phyloP scores from a whole-genome alignment of 164 flowering plant genomes.

The Umbilicus rupestris region DNA sequence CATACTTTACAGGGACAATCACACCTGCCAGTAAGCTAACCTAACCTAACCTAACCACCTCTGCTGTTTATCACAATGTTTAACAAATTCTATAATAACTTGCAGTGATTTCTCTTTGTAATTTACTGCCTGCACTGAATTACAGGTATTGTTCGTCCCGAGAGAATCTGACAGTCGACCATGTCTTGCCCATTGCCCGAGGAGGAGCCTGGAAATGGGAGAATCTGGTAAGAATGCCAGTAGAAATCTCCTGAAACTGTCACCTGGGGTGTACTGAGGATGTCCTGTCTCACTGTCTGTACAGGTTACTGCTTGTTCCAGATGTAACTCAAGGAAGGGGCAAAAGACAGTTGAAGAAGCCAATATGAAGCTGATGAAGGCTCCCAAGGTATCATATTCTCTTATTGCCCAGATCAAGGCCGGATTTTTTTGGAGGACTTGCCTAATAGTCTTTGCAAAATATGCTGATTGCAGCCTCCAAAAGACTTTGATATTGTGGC shows the following conservation, averaged over 20 bases:
- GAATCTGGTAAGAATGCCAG: constrained; percentile 53
- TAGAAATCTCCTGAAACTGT: neutral
- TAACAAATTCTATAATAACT: too few species aligned
- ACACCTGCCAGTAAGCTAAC: constrained; percentile 74
- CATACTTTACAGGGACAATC: constrained; percentile 51
- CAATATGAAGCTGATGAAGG: constrained; percentile 62
- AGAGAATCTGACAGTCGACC: constrained; percentile 79
- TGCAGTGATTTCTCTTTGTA: neutral
- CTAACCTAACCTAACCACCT: too few species aligned
- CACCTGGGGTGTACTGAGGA: neutral
- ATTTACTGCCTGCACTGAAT: neutral
- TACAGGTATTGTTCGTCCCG: constrained; percentile 74
- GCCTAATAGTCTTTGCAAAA: neutral
- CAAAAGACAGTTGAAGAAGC: constrained; percentile 80
- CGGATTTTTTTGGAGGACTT: neutral
- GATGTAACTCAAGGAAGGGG: constrained; percentile 87
- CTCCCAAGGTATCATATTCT: constrained; percentile 54
- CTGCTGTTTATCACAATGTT: too few species aligned
- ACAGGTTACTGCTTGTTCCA: constrained; percentile 89
- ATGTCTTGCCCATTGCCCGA: constrained; percentile 64
- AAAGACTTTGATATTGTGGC: constrained; percentile 80
- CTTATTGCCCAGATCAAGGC: neutral
- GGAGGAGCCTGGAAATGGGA: constrained; percentile 96
- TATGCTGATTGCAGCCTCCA: constrained; percentile 46
- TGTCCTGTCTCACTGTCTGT: neutral